These are phyloP conservation scores for Raphanus raphanistrum DNA, from an alignment of 345 rosid species.

Conservation along the genomic window DNA sequence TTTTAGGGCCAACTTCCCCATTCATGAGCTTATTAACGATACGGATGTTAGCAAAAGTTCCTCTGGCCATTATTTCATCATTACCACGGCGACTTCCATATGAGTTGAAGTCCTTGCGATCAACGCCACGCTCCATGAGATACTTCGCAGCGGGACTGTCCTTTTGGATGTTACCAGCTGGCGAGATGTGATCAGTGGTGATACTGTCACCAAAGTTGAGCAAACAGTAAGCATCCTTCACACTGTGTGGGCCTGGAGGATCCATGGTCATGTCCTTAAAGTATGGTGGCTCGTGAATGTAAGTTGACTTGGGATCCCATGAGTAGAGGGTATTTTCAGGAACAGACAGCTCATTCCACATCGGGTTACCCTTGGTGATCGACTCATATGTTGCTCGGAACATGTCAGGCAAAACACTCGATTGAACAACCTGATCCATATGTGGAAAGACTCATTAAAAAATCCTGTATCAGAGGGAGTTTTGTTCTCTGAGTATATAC, in stretches of 20 bases:
- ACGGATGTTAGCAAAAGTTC: constrained; percentile 96
- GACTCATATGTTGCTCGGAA: constrained; percentile 85
- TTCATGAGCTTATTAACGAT: constrained; percentile 93
- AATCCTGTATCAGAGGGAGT: constrained; percentile 1
- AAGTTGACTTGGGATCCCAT: constrained; percentile 86
- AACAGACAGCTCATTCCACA: constrained; percentile 81
- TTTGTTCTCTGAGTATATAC: constrained; percentile 41
- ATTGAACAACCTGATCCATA: constrained; percentile 65
- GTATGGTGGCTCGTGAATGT: constrained; percentile 88
- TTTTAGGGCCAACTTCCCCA: constrained; percentile 96
- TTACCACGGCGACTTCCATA: constrained; percentile 99
- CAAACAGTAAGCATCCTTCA: constrained; percentile 85
- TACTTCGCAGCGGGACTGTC: constrained; percentile 90
- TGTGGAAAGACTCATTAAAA: background rate
- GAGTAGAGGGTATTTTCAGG: constrained; percentile 63
- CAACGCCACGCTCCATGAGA: constrained; percentile 66
- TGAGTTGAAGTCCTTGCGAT: constrained; percentile 81
- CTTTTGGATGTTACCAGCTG: constrained; percentile 90
- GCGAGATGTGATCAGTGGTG: constrained; percentile 91
- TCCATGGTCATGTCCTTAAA: constrained; percentile 91
- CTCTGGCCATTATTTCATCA: constrained; percentile 96
- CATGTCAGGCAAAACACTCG: constrained; percentile 87
- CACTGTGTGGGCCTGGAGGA: constrained; percentile 78
- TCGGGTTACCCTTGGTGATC: constrained; percentile 83
- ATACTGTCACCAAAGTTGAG: constrained; percentile 87